Base-by-base conservation (phyloP, 2,329 filamentous ascomycete genomes). In the Phialophora macrospora region DNA sequence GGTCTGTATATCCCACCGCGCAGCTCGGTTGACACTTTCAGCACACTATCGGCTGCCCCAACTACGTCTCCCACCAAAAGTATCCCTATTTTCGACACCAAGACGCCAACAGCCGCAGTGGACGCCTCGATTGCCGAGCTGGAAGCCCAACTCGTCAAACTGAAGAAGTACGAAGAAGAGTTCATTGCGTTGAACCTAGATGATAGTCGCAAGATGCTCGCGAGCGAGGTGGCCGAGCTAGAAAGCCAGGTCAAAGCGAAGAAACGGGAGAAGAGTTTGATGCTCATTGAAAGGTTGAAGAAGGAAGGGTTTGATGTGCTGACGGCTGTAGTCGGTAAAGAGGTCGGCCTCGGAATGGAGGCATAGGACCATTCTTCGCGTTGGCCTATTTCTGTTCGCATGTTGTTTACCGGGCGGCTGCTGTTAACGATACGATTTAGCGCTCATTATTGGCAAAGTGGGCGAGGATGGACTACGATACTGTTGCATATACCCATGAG, bases 161-260 rank as follows among this genome's bases (percentile, higher is more conserved):
- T 72, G 26, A 67, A 62, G 41, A 70, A 67, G 51, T 72, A 71
- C 46, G 71, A 72, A 52, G 68, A 69, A 38, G 71, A 72, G 44
- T 72, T 72, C 57, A 65, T 69, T 30, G 68, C 65, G 4, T 55
- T 72, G 63, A 65, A 71, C 30, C 60, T 72, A 3, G 71, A 71
- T 9, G 71, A 72, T 54, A 70, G 68, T 34, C 55, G 71, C 32
- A 68, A 67, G 38, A 68, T 69, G 65, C 62, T 72, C 7, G 63
- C 66, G 22, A 64, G 54, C 7, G 57, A 72, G 51, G 46, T 72
- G 60, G 59, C 60, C 9, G 71, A 71, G n/a, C 38, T 71, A n/a
- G 71, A 72, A 38, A 62, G 30, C 30, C 64, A 68, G 57, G 60
- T 71, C 54, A 67, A 64, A 12, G 54, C 63, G 12, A 68, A 67